Evolutionary conservation across 768 basidiomycete species (phyloP).

Genomic region (Asterophora lycoperdoides): DNA sequence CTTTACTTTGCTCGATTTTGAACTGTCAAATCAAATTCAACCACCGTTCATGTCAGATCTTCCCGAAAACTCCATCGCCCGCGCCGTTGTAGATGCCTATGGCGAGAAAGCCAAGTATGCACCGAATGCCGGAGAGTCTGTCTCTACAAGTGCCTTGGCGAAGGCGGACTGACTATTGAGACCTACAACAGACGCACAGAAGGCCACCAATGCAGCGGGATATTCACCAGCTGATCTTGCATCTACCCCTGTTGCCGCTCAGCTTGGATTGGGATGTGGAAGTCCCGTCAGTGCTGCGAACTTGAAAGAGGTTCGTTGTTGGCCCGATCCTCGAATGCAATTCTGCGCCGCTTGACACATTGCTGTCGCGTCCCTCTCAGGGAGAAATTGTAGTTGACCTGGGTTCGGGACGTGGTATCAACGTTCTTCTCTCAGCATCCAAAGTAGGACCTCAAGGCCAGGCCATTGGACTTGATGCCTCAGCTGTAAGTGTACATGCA

Average conservation of each 20-base stretch:
- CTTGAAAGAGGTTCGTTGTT: conserved; percentile 38
- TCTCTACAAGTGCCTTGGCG: too few species aligned
- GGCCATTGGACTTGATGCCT: conserved; percentile 53
- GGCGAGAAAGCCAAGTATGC: conserved; percentile 5
- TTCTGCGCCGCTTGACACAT: neutral
- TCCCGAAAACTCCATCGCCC: neutral
- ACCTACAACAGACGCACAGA: neutral
- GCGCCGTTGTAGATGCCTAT: conserved; percentile 8
- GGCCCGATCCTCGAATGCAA: neutral
- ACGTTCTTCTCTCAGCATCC: conserved; percentile 49
- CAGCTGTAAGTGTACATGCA: conserved; percentile 33
- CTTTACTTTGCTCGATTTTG: neutral
- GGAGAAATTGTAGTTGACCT: conserved; percentile 56
- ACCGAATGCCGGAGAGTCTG: conserved; percentile 16
- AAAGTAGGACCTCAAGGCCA: conserved; percentile 47
- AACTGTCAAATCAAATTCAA: conserved; percentile 2
- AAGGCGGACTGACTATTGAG: neutral
- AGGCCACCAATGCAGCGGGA: conserved; percentile 42
- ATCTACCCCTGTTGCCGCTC: conserved; percentile 37
- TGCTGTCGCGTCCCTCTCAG: conserved; percentile 24
- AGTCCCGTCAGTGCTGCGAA: conserved; percentile 45
- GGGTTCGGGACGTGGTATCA: conserved; percentile 54
- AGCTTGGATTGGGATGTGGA: conserved; percentile 53
- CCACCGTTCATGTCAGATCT: conserved; percentile 2
- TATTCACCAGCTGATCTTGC: conserved; percentile 41